Evolutionary conservation across 768 basidiomycete genomes (phyloP), one percentile per base, ranked within the genome.

Genomic region (Trametes elegans): DNA sequence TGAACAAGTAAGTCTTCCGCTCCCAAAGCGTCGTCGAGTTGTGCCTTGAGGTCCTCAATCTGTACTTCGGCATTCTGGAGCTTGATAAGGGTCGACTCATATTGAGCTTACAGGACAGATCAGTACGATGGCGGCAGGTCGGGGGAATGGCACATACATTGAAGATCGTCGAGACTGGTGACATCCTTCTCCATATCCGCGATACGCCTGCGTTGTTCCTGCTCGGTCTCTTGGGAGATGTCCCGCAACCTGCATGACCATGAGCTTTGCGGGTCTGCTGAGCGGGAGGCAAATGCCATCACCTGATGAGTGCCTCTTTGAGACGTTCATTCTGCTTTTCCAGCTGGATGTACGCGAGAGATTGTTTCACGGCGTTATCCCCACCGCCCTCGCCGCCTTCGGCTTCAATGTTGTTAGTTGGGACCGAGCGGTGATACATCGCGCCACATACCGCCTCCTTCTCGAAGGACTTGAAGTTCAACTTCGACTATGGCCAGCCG

Each of bases 1-100:
- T 92, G 88, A 19, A 97, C 93, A 13, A 98, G 82, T 81, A 99
- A 89, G 57, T 99, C 97, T 69, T 98, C 96, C 0, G 94, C 94
- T 14, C 91, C 93, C 1, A 96, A 76, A 0, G 97, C 93, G 69
- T 95, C 94, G 64, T 99, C 97, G 2, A 98, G 82, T 68, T 98
- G 96, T 10, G 84, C 64, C 69, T 98, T 98, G 57, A 99, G 82
- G 54, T 96, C 92, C 58, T 96, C 96, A 27, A 98, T 87, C 62
- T 96, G 92, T 5, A 80, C 79, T 64, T 98, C 95, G 3, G 97
- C 93, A 63, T 93, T 92, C 31, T 88, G 75, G 4, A 98, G 79
- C 64, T 90, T 91, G 60, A 87, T 84, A 23, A 90, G 74, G 1
- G 88, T 76, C 32, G 85, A 78, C 59, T 95, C 92, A 65, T 93